Percentiles rank a stretch among this genome's conserved stretches.
Conservation (phyloP, 345 rosid genomes). For the Adansonia digitata region DNA sequence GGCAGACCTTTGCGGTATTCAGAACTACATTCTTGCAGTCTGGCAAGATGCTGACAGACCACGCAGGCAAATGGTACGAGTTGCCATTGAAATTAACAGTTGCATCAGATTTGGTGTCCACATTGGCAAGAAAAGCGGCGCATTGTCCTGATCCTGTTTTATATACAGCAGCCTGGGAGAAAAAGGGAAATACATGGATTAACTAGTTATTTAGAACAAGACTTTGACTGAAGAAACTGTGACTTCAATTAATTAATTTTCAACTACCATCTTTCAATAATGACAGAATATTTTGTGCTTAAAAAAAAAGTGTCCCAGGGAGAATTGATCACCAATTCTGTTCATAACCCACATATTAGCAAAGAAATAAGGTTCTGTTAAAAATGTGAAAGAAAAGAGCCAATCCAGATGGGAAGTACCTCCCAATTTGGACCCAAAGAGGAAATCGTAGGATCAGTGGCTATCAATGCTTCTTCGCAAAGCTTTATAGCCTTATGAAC, state of each 20-base stretch:
- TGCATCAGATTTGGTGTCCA: conserved; percentile 48
- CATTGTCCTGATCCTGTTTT: conserved; percentile 61
- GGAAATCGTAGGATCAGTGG: conserved; percentile 64
- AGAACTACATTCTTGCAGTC: conserved; percentile 87
- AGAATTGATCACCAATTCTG: background rate
- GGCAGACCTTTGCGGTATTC: conserved; percentile 87
- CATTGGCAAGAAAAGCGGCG: conserved; percentile 86
- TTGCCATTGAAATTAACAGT: conserved; percentile 65
- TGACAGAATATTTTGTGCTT: no score
- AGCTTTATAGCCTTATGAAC: conserved; percentile 89
- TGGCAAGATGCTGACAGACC: conserved; percentile 98
- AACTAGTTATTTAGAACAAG: background rate
- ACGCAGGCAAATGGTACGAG: conserved; percentile 72
- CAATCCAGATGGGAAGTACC: conserved; percentile 29
- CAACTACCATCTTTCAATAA: background rate
- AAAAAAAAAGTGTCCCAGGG: background rate
- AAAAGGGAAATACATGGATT: background rate
- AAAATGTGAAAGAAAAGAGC: background rate
- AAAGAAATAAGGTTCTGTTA: background rate
- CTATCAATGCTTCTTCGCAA: conserved; percentile 67
- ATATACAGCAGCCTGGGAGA: conserved; percentile 68
- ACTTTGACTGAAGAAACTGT: background rate
- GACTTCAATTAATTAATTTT: background rate
- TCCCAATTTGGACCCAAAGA: conserved; percentile 74
- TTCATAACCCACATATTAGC: background rate